A percentile compares a stretch with the other conserved stretches of the same genome.
These are phyloP conservation scores for Sideroxylon spinosum DNA, from an alignment of 179 eudicot genomes.

Conservation along the genomic window DNA sequence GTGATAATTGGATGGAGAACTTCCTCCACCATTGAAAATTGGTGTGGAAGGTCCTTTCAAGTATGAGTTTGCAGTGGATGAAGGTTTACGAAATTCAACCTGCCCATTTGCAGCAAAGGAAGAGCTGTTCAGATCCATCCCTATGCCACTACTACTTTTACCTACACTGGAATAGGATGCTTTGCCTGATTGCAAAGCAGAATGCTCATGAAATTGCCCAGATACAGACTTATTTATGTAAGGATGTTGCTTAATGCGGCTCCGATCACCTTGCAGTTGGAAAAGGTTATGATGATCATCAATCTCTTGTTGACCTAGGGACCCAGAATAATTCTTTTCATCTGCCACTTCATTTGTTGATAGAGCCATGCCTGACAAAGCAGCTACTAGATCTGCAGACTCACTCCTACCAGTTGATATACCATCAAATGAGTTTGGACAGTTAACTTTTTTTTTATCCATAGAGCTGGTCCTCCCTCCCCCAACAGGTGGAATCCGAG, in stretches of 20 bases:
- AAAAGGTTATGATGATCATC: slow-evolving; percentile 43
- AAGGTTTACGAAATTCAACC: slow-evolving; percentile 34
- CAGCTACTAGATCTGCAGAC: slow-evolving; percentile 45
- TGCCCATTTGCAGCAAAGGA: slow-evolving; percentile 21
- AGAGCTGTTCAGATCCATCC: slow-evolving; percentile 40
- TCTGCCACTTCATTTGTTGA: slow-evolving; percentile 38
- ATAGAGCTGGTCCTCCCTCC: slow-evolving; percentile 46
- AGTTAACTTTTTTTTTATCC: slow-evolving; percentile 38
- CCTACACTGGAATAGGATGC: slow-evolving; percentile 21
- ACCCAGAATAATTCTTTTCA: slow-evolving; percentile 33
- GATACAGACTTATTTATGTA: slow-evolving; percentile 41
- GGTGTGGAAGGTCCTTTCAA: slow-evolving; percentile 42
- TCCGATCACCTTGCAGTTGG: slow-evolving; percentile 38
- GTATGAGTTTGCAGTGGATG: slow-evolving; percentile 33
- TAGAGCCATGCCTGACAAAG: slow-evolving; percentile 53
- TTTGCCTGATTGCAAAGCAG: slow-evolving; percentile 33
- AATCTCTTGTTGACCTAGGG: slow-evolving; percentile 39
- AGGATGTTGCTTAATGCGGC: slow-evolving; percentile 33
- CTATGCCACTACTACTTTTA: slow-evolving; percentile 33
- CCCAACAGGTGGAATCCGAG: slow-evolving; percentile 60
- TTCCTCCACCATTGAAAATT: slow-evolving; percentile 33
- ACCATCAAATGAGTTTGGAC: slow-evolving; percentile 44
- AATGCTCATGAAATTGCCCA: slow-evolving; percentile 26
- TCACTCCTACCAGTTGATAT: slow-evolving; percentile 31
- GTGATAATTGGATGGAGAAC: slow-evolving; percentile 48